A percentile compares a stretch with the other conserved stretches of the same genome.
phyloP scores from a whole-genome alignment of 306 rosid species.

The Trifolium repens region DNA sequence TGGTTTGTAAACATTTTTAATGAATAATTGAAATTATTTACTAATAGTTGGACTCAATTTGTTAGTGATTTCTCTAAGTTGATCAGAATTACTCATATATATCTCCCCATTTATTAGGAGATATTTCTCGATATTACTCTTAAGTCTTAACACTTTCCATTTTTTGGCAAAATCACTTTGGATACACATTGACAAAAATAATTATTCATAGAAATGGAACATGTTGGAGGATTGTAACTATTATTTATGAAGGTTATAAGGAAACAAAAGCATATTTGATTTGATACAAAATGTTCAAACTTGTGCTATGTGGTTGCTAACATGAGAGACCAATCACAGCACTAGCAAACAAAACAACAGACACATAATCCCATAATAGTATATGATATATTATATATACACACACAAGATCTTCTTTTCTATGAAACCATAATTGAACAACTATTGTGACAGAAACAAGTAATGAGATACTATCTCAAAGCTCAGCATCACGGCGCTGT shows the following conservation, averaged over 20 bases:
- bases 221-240: background rate
- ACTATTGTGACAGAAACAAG: background rate
- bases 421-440: slow-evolving; percentile 16
- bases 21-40: too few relatives aligned
- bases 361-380: background rate
- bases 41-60: too few relatives aligned
- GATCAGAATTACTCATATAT: too few relatives aligned
- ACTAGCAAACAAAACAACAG: background rate
- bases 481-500: slow-evolving; percentile 58
- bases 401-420: slow-evolving; percentile 7
- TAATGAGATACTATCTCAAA: slow-evolving; percentile 37
- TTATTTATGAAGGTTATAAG: background rate
- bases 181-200: background rate
- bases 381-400: background rate
- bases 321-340: slow-evolving; percentile 5
- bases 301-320: background rate
- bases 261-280: background rate
- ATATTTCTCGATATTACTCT: too few relatives aligned
- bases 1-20: background rate
- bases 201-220: background rate
- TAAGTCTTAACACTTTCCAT: too few relatives aligned
- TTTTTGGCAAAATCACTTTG: too few relatives aligned
- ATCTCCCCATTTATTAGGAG: too few relatives aligned
- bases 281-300: background rate
- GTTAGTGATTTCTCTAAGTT: too few relatives aligned